Evolutionary conservation across 1,139 yeast genomes (phyloP).

Genomic region (Geotrichum histeridarum): DNA sequence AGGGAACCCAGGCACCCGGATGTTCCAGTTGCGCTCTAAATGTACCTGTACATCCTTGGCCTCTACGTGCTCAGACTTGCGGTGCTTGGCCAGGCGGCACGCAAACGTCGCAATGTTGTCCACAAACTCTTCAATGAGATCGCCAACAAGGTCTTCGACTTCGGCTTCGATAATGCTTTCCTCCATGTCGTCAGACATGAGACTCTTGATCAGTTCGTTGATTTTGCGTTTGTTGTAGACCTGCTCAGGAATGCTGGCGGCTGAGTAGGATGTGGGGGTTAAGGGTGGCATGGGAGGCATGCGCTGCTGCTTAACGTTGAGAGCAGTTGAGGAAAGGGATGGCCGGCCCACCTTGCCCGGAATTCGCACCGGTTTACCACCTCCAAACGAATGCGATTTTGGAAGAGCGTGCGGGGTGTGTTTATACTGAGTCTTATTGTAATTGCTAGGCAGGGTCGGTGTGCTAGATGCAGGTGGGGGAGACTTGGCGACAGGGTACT

Average conservation of each 20-base stretch:
- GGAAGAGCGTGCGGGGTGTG: background rate
- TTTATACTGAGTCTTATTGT: background rate
- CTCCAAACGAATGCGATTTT: background rate
- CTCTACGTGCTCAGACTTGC: conserved; percentile 84
- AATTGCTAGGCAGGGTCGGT: background rate
- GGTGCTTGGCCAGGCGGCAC: conserved; percentile 88
- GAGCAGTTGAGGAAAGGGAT: conserved; percentile 11
- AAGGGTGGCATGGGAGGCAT: conserved; percentile 1
- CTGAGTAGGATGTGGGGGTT: background rate
- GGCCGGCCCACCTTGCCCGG: conserved; percentile 20
- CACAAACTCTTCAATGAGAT: conserved; percentile 95
- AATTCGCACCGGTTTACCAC: conserved; percentile 12
- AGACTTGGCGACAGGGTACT: background rate
- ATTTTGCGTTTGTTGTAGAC: conserved; percentile 85
- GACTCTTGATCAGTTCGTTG: conserved; percentile 74
- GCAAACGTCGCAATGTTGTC: conserved; percentile 87
- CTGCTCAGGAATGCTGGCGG: conserved; percentile 53
- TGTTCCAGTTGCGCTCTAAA: conserved; percentile 92
- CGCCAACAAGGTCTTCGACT: conserved; percentile 87
- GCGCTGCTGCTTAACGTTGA: conserved; percentile 9
- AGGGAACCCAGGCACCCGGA: conserved; percentile 80
- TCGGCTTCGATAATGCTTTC: conserved; percentile 69
- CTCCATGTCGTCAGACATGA: conserved; percentile 73
- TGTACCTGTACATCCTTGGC: conserved; percentile 87
- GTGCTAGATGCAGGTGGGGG: background rate